phyloP scores from a whole-genome alignment of 1,284 basidiomycete genomes.

The Pseudozyma pruni region DNA sequence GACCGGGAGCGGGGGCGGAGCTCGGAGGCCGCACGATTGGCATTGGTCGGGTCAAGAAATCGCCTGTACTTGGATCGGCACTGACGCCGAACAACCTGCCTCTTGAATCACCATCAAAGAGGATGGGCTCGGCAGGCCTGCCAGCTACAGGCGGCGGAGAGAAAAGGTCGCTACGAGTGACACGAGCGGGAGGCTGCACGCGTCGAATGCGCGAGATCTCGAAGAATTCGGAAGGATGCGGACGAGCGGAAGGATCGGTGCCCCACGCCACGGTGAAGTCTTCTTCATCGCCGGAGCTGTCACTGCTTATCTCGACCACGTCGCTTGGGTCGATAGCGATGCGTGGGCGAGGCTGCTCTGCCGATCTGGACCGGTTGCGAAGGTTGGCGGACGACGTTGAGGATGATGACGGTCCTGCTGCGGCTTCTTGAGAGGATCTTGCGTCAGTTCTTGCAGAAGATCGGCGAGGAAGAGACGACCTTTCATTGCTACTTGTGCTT shows the following conservation, averaged over 20 bases:
- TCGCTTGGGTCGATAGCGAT: conserved; percentile 1
- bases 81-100: conserved; percentile 25
- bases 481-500: not conserved
- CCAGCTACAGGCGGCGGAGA: conserved; percentile 20
- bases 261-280: conserved; percentile 13
- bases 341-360: too few species aligned
- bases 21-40: conserved; percentile 23
- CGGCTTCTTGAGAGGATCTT: conserved; percentile 9
- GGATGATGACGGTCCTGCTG: too few species aligned
- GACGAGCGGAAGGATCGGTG: not conserved
- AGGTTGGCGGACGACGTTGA: too few species aligned
- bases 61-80: conserved; percentile 27
- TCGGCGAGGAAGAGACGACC: not conserved
- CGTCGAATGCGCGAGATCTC: conserved; percentile 26
- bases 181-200: conserved; percentile 2
- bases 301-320: conserved; percentile 43
- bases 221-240: conserved; percentile 16
- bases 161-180: conserved; percentile 11
- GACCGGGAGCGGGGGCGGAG: conserved; percentile 5
- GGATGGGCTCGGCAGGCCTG: conserved; percentile 13
- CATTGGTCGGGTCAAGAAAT: conserved; percentile 34
- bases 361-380: too few species aligned
- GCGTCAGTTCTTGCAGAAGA: not conserved
- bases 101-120: not conserved
- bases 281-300: conserved; percentile 32